phyloP scores from a whole-genome alignment of 768 basidiomycete genomes.

The Leccinum rimulosum region DNA sequence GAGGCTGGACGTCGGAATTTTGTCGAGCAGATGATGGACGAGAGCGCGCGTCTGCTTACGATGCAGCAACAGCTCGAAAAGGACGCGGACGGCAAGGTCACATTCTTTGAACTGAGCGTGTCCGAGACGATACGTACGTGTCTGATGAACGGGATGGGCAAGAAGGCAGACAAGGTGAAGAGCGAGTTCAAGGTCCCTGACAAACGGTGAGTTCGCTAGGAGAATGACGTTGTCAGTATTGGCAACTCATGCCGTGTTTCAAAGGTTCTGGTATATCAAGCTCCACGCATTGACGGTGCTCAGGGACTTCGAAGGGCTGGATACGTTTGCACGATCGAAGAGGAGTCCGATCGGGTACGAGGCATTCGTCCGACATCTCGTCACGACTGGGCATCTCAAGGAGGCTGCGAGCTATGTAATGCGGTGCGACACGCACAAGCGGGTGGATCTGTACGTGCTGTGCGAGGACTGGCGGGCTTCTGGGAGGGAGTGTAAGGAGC shows the following conservation, averaged over 20 bases:
- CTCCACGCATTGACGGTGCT: constrained; percentile 76
- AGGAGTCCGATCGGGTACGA: constrained; percentile 96
- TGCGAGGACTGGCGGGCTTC: constrained; percentile 91
- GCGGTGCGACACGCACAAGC: constrained; percentile 78
- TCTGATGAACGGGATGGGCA: constrained; percentile 74
- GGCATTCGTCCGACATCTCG: constrained; percentile 77
- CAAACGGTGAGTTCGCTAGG: constrained; percentile 62
- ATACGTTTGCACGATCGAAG: constrained; percentile 81
- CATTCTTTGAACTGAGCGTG: constrained; percentile 80
- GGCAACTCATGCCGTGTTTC: background rate
- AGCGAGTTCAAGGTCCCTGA: constrained; percentile 93
- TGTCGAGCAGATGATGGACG: constrained; percentile 82
- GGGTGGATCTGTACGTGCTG: constrained; percentile 84
- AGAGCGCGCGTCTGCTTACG: constrained; percentile 69
- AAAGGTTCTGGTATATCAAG: constrained; percentile 93
- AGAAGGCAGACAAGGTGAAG: constrained; percentile 86
- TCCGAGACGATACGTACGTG: constrained; percentile 84
- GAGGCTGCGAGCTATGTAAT: constrained; percentile 79
- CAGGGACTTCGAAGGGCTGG: constrained; percentile 84
- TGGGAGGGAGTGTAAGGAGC: constrained; percentile 85
- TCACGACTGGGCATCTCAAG: constrained; percentile 67
- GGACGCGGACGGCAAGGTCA: constrained; percentile 74
- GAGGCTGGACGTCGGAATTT: background rate
- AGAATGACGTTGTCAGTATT: background rate
- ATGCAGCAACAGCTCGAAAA: constrained; percentile 87